These are phyloP conservation scores for Hypoxylon sp. DNA, from an alignment of 2,329 filamentous ascomycete species.

Conservation along the genomic window DNA sequence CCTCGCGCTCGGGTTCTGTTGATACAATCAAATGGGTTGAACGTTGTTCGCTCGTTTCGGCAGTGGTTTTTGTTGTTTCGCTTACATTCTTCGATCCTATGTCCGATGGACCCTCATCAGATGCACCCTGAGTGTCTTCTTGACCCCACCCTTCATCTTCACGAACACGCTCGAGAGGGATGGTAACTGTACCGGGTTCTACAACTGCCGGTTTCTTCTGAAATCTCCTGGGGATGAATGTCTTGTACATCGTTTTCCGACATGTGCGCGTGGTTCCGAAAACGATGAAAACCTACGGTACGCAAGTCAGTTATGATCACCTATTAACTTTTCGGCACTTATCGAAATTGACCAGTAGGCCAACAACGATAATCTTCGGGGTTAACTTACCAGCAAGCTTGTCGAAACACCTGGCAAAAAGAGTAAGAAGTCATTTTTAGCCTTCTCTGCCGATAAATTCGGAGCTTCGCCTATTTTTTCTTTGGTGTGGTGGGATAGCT, in stretches of 20 bases:
- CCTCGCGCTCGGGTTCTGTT: neutral
- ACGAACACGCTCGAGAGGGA: neutral
- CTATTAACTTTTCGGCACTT: too few relatives aligned
- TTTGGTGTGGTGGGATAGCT: constrained; percentile 48
- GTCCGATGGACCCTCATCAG: constrained; percentile 5
- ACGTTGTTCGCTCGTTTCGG: neutral
- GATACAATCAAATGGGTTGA: neutral
- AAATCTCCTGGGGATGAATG: constrained; percentile 44
- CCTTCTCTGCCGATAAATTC: constrained; percentile 49
- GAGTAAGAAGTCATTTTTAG: constrained; percentile 54
- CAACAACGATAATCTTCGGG: neutral
- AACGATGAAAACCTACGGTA: constrained; percentile 45
- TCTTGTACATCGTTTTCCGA: constrained; percentile 38
- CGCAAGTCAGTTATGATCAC: constrained; percentile 21
- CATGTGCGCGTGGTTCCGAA: constrained; percentile 50
- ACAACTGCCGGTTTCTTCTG: constrained; percentile 21
- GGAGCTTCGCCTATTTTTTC: constrained; percentile 50
- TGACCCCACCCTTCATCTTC: constrained; percentile 19
- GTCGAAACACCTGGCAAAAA: constrained; percentile 54
- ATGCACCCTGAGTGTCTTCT: neutral
- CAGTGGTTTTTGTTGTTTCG: neutral
- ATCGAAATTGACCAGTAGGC: neutral
- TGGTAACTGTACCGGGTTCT: neutral
- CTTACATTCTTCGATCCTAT: constrained; percentile 10
- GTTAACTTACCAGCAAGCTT: constrained; percentile 48